phyloP scores from a whole-genome alignment of 805 yeast genomes.

The Soucietia sequanensis region DNA sequence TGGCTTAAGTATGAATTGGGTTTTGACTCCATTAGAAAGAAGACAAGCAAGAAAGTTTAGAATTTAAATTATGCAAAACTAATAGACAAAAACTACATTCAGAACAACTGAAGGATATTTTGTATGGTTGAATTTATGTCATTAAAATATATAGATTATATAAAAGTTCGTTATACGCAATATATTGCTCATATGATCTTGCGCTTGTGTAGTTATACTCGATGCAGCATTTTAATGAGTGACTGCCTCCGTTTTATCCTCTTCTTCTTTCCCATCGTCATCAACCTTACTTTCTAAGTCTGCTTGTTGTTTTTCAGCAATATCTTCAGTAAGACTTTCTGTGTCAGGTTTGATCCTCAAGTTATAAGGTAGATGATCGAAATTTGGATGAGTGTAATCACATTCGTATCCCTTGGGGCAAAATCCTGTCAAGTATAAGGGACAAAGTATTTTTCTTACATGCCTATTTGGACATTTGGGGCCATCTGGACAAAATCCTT shows the following conservation, averaged over 20 bases:
- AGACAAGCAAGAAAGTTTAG: constrained; percentile 58
- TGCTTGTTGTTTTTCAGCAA: constrained; percentile 12
- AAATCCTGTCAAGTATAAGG: constrained; percentile 80
- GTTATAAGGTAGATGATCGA: constrained; percentile 45
- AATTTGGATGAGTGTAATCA: constrained; percentile 80
- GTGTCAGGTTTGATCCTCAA: constrained; percentile 46
- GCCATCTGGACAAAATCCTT: constrained; percentile 92
- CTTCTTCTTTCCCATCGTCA: constrained; percentile 5
- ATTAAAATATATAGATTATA: no score
- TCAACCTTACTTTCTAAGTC: constrained; percentile 3
- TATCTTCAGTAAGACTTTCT: constrained; percentile 19
- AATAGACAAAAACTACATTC: no score
- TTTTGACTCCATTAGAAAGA: constrained; percentile 73
- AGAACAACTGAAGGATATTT: no score
- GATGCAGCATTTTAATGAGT: no score
- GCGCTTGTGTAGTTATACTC: no score
- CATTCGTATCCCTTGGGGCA: constrained; percentile 88
- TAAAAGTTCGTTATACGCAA: no score
- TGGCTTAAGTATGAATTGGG: constrained; percentile 55
- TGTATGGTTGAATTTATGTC: no score
- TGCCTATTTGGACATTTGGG: constrained; percentile 84
- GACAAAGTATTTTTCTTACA: constrained; percentile 72
- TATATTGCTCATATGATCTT: no score
- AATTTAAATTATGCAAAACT: no score
- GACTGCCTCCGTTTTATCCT: constrained; percentile 4